Evolutionary conservation across 345 rosid genomes (phyloP), one percentile per base, ranked within the genome.

Genomic region (Kernera saxatilis): DNA sequence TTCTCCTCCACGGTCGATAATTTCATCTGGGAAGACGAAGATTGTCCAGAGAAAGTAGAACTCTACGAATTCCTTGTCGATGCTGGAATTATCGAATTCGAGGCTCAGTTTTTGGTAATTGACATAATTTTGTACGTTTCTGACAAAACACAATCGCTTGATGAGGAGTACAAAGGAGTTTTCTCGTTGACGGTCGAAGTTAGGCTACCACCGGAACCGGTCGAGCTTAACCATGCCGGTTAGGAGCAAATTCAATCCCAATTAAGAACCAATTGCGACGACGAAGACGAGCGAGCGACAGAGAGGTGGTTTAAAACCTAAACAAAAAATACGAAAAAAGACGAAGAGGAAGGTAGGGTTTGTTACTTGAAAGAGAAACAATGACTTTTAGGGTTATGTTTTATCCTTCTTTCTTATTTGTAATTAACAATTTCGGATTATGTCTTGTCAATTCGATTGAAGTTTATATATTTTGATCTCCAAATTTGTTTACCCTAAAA

Each of bases 1-100:
- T 71, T 63, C n/a, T 55, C 56, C 8, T 17, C 50, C 10, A 33
- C 50, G 1, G 22, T 64, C 58, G 6, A 64, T 2, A 37, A 64
- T 1, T 72, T 72, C 65, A 45, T 64, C 1, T 64, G 46, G 40
- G 51, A 64, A 33, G 58, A 73, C 33, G 50, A 55, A n/a, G 65
- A 73, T 45, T 64, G 64, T 44, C 15, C 17, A 5, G 71, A 21
- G 77, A 64, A 64, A 73, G 57, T 26, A 8, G 25, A 6, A 4
- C 65, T 73, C 43, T 56, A 55, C 18, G 71, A 73, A 15, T n/a
- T 45, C 3, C 10, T 73, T 4, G 5, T 45, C 5, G n/a, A 64
- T 19, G 58, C 19, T 44, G 77, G 58, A 46, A 36, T 73, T 5
- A 19, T 10, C 27, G 41, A 32, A 12, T 4, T 2, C 27, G 59